Base-by-base conservation (phyloP, 1,284 basidiomycete genomes). In the Malassezia sympodialis region DNA sequence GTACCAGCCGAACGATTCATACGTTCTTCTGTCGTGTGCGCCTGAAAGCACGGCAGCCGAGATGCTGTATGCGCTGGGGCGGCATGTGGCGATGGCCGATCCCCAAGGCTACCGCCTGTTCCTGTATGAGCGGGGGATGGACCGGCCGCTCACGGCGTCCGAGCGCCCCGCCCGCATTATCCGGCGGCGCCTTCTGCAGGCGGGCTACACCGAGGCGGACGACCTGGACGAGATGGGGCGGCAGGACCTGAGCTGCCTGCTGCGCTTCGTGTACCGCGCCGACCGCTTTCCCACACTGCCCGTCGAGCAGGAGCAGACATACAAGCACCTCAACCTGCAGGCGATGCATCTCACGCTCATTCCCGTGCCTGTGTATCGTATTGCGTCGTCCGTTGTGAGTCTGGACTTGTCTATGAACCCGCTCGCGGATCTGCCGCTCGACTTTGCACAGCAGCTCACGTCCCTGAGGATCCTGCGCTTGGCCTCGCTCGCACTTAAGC, bases 321-420 rank as follows among this genome's bases (percentile, higher is more conserved):
- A 86, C 72, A 85, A 90, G 67, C 80, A 82, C 49, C 82, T 96
- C 60, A 89, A 96, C 72, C 81, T 99, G 40, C 84, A 85, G 0
- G 85, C 84, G 1, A 82, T 85, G 50, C 84, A 88, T 66, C 79
- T 98, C 14, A 86, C 88, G 58, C 88, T 90, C 24, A 87, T 98
- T 43, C 94, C 94, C 2, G 85, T 94, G 64, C 80, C 85, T 59
- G 80, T 96, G 4, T 90, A 98, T 75, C 80, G 83, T 56, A 84
- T 90, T 63, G 90, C 91, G 2, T 83, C 88, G 66, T 83, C 83
- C 47, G 90, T 98, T 68, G 80, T 88, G 64, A 85, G 82, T 48
- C 84, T 98, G 56, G 89, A 90, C 65, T 81, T 98, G 8, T 93
- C 90, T 2, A 83, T 87, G 56, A 99, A 98, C 72, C 90, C 93